phyloP scores from a whole-genome alignment of 176 grass and related monocot species.

The Secale cereale region DNA sequence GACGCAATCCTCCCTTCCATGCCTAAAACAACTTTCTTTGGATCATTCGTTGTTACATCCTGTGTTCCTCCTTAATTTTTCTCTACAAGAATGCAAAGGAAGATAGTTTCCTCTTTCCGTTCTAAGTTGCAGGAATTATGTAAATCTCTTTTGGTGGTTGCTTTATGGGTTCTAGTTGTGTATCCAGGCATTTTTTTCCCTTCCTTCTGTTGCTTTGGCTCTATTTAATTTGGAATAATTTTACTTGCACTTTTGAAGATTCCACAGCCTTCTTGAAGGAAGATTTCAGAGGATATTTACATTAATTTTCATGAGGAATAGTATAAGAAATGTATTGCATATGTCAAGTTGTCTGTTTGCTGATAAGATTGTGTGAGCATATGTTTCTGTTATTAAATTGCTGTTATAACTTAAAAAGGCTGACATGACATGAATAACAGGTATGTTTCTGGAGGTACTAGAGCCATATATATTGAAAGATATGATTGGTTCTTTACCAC shows the following conservation, averaged over 20 bases:
- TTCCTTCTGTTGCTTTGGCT: not conserved
- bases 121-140: not conserved
- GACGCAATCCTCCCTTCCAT: not conserved
- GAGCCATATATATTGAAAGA: conserved; percentile 99
- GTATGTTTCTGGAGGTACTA: conserved; percentile 93
- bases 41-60: conserved; percentile 4
- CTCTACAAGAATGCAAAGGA: not conserved
- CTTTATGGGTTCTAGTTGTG: not conserved
- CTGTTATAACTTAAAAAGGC: conserved; percentile 11
- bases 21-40: not conserved
- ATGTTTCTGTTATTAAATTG: conserved; percentile 14
- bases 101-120: not conserved
- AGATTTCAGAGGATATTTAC: not conserved
- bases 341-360: not conserved
- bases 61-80: not conserved
- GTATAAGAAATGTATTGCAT: not conserved
- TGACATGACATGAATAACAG: conserved; percentile 40
- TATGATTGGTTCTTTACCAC: conserved; percentile 93
- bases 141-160: not conserved
- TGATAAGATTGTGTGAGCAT: not conserved
- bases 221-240: not conserved
- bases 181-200: not conserved
- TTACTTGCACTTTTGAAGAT: conserved; percentile 17
- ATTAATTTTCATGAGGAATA: not conserved
- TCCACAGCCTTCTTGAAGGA: not conserved